phyloP scores from a whole-genome alignment of 202 grass and related monocot species.

The Elaeis oleifera region DNA sequence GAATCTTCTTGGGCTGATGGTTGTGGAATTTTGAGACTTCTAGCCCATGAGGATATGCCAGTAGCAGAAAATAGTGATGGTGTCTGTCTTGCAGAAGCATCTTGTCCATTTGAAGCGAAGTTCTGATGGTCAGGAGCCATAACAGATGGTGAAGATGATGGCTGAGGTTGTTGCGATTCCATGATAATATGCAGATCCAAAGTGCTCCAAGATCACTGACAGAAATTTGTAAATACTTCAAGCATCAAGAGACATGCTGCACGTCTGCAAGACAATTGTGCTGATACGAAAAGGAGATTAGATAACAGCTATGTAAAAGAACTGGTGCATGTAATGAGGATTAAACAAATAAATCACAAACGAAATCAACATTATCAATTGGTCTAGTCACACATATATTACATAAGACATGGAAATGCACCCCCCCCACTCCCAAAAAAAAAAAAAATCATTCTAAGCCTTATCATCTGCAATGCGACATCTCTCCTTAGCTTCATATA shows the following conservation, averaged over 20 bases:
- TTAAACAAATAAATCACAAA: too few relatives aligned
- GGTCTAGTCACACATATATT: too few relatives aligned
- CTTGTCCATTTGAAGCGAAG: constrained; percentile 28
- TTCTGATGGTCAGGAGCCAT: constrained; percentile 24
- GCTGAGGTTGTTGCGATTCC: constrained; percentile 47
- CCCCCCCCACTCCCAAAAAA: too few relatives aligned
- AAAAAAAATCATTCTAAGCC: too few relatives aligned
- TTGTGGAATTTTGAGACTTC: constrained; percentile 80
- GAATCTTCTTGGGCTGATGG: constrained; percentile 47
- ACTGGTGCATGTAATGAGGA: not conserved
- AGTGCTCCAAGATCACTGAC: too few relatives aligned
- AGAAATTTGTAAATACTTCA: constrained; percentile 22
- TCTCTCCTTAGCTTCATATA: too few relatives aligned
- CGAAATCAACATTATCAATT: too few relatives aligned
- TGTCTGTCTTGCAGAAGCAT: constrained; percentile 32
- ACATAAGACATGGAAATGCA: too few relatives aligned
- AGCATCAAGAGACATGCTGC: constrained; percentile 8
- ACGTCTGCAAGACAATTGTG: constrained; percentile 33
- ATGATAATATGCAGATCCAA: constrained; percentile 17
- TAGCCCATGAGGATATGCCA: constrained; percentile 89
- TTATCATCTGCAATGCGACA: too few relatives aligned
- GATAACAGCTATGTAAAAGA: not conserved
- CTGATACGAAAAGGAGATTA: not conserved
- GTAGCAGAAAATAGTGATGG: constrained; percentile 61
- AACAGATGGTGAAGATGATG: constrained; percentile 15